A percentile compares a stretch with the other conserved stretches of the same genome.
phyloP scores from a whole-genome alignment of 208 protist genomes.

The Endotrypanum monterogeii region DNA sequence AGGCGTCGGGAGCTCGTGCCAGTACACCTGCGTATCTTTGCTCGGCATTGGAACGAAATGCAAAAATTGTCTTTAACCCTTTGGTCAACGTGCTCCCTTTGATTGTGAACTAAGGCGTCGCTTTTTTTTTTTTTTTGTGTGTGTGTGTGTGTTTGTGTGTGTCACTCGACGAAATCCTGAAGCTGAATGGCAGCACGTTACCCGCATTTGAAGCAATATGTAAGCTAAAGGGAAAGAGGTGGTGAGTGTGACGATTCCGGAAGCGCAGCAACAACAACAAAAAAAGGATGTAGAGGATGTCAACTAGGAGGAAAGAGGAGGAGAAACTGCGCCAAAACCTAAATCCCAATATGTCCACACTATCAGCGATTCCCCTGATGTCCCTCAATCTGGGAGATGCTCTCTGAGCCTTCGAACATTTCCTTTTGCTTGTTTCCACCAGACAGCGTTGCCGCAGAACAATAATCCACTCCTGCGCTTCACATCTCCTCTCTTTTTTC shows the following conservation, averaged over 20 bases:
- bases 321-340: no score
- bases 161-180: no score
- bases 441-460: not conserved
- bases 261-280: no score
- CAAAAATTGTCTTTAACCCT: not conserved
- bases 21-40: slow-evolving; percentile 33
- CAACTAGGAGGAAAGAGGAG: no score
- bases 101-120: not conserved
- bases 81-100: not conserved
- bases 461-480: not conserved
- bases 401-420: not conserved
- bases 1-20: slow-evolving; percentile 25
- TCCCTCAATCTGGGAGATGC: not conserved
- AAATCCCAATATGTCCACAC: no score
- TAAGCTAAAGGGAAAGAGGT: no score
- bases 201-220: no score
- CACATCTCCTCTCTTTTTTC: not conserved
- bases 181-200: no score
- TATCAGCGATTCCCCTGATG: no score
- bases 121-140: not conserved
- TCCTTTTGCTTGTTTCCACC: not conserved
- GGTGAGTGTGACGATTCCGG: no score
- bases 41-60: slow-evolving; percentile 16
- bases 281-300: no score
- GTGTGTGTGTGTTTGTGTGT: not conserved